These are phyloP conservation scores for Caryopteris hybrid DNA, from an alignment of 305 asterid genomes.

Conservation along the genomic window DNA sequence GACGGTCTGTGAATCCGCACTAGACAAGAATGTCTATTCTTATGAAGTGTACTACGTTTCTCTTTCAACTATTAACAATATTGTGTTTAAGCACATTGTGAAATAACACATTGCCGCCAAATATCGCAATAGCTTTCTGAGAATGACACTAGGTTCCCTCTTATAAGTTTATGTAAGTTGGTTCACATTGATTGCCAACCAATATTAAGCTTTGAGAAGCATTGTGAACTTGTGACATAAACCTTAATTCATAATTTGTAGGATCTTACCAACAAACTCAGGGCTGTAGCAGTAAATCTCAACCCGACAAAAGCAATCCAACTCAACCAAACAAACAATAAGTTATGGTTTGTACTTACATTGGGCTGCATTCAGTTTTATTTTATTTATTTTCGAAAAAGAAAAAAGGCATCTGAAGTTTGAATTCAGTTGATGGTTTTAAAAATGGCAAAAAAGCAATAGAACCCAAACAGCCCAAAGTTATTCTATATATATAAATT, in stretches of 20 bases:
- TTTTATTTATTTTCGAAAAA: no score
- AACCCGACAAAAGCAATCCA: no score
- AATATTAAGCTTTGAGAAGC: neutral
- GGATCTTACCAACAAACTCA: neutral
- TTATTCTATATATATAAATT: neutral
- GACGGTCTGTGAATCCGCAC: neutral
- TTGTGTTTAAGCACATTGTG: neutral
- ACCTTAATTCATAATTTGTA: neutral
- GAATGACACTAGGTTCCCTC: neutral
- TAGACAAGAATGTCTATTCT: neutral
- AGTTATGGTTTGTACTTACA: no score
- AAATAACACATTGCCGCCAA: neutral
- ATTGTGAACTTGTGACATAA: neutral
- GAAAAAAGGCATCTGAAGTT: no score
- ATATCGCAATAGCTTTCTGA: neutral
- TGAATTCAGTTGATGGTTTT: no score
- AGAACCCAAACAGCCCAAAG: no score
- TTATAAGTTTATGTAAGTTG: neutral
- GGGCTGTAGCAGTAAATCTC: no score
- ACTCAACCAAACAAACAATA: no score
- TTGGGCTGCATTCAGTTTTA: no score
- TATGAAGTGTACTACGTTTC: neutral
- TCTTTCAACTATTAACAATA: neutral
- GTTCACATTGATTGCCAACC: neutral
- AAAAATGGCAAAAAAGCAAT: no score